Base-by-base conservation (phyloP, 768 basidiomycete genomes). In the Roridomyces roridus region DNA sequence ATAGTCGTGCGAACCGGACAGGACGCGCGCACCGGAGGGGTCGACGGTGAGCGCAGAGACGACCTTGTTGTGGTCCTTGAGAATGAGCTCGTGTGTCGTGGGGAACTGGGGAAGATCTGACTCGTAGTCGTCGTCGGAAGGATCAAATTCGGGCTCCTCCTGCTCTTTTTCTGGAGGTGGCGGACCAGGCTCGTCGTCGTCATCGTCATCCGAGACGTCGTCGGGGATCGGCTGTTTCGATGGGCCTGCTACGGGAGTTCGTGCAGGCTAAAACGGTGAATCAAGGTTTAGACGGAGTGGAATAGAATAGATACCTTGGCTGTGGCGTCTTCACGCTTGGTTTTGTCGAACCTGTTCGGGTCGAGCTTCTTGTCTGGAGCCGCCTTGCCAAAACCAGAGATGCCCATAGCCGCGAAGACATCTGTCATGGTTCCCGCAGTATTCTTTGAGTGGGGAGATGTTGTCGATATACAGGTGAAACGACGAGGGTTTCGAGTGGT, bases 1-100 rank as follows among this genome's bases (percentile, higher is more conserved):
- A 69, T 98, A 98, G 71, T 99, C 97, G 75, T 98, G 90, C 18
- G 93, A 93, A 15, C 97, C 97, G 9, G 93, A 91, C 17, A 92
- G 74, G 26, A 99, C 75, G 31, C 97, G 86, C 12, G 96, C 95
- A 55, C 97, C 97, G 20, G 96, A 92, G 7, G 95, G 92, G 73
- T 99, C 97, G 43, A 98, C 77, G 0, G 94, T 82, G 18, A 99
- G 78, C 5, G 97, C 94, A 21, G 96, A 94, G 18, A 98, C 87
- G 49, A 97, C 94, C 77, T 98, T 99, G 14, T 85, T 89, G 70
- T 99, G 97, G 73, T 98, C 96, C 72, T 96, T 97, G 68, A 98
- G 81, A 11, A 85, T 74, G 51, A 96, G 83, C 77, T 98, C 96
- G 70, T 98, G 96, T 6, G 94, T 89, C 26, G 87, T 84, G 20